Conservation (phyloP, 2,329 filamentous ascomycete genomes). For the Phaeophleospora eucalypticola region DNA sequence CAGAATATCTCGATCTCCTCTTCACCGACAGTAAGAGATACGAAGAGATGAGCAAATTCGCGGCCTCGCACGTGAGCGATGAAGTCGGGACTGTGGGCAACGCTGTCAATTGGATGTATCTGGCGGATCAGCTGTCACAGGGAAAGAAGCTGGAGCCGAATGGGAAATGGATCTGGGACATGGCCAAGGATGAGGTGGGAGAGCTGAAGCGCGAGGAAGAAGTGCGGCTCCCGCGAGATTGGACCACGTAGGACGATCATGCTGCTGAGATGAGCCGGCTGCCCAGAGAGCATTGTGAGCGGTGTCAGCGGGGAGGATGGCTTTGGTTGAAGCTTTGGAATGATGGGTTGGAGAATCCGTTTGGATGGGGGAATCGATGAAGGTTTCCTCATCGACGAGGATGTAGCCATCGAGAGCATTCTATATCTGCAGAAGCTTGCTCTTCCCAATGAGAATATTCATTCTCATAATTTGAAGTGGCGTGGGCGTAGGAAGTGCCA, state of each 20-base stretch:
- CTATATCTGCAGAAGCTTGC: no score
- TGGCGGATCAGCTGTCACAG: slow-evolving; percentile 64
- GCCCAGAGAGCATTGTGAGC: not conserved
- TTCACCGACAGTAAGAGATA: slow-evolving; percentile 64
- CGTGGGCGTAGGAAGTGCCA: no score
- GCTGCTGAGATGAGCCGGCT: not conserved
- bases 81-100: slow-evolving; percentile 80
- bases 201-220: slow-evolving; percentile 57
- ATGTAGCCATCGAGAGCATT: no score
- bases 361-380: not conserved
- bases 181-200: slow-evolving; percentile 63
- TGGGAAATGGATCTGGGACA: slow-evolving; percentile 67
- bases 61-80: slow-evolving; percentile 65
- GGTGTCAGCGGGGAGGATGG: not conserved
- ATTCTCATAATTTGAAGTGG: no score
- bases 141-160: slow-evolving; percentile 56
- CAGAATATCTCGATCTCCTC: slow-evolving; percentile 60
- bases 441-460: no score
- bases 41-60: slow-evolving; percentile 41
- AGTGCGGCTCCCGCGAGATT: slow-evolving; percentile 53
- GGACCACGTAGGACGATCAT: slow-evolving; percentile 12
- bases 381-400: no score
- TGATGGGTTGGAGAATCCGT: not conserved
- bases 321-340: not conserved
- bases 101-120: slow-evolving; percentile 69